Evolutionary conservation across 495 filamentous ascomycete genomes (phyloP), one percentile per base, ranked within the genome.

Genomic region (Podospora bellae-mahoneyi): DNA sequence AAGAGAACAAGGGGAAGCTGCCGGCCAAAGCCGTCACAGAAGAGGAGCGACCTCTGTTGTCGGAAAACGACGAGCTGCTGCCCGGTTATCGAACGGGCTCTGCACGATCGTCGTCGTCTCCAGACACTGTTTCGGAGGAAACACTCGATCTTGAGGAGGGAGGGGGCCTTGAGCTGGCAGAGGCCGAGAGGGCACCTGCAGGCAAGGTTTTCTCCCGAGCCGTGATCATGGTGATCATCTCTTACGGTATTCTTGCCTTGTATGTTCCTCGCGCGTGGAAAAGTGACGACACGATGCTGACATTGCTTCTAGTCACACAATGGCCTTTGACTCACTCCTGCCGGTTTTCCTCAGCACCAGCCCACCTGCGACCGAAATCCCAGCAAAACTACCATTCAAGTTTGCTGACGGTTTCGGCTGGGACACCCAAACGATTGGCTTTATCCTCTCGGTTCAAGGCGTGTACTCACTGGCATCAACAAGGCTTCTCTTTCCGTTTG

Each of bases 161-260:
- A 2, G 63, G 61, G 3, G 54, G 64, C 34, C 19, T 27, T 5
- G 55, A 53, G 13, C 26, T 18, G 1, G 26, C 60, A 1, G 68
- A 68, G 34, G n/a, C 64, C 3, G 69, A 72, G 15, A 68, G 63
- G 66, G 80, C 68, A 57, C 68, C 73, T 13, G 55, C 32, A 4
- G 39, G 72, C 0, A 78, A 68, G 59, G 79, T 79, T 15, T 96
- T 99, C 75, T 97, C 90, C 19, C 85, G 79, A 72, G 92, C 93
- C 62, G 91, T 98, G 61, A 75, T 96, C 62, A 80, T 92, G 57
- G 91, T 91, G 69, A 97, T 98, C 69, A 77, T 94, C 61, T 91
- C 88, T 64, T 97, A 95, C 73, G 96, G 95, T 53, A 92, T 99
- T 72, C 84, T 99, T 32, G 95, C 95, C 68, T 97, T 96, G 92